A percentile compares a stretch with the other conserved stretches of the same genome.
phyloP scores from a whole-genome alignment of 371 early-diverging fungal genomes.

The Syncephalastrum contaminatum region DNA sequence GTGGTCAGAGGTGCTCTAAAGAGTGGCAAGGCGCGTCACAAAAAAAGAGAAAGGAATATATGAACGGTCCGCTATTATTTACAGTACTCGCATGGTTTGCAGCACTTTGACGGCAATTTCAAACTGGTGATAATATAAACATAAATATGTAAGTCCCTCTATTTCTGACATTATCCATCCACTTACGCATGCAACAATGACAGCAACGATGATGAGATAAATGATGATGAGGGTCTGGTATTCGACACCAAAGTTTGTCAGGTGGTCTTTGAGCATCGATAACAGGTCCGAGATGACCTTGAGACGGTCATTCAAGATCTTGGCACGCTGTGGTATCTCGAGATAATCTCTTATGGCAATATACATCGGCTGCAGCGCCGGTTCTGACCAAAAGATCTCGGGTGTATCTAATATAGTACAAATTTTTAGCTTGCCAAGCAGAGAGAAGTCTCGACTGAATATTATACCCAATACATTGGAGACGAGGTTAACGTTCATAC shows the following conservation, averaged over 20 bases:
- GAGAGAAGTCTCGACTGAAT: neutral
- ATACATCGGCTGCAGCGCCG: conserved; percentile 53
- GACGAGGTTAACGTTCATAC: conserved; percentile 62
- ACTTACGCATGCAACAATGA: conserved; percentile 66
- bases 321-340: conserved; percentile 83
- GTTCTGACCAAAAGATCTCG: conserved; percentile 59
- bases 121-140: conserved; percentile 25
- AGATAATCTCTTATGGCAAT: conserved; percentile 59
- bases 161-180: neutral
- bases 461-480: conserved; percentile 47
- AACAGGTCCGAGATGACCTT: conserved; percentile 79
- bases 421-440: neutral
- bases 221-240: conserved; percentile 70
- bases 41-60: too few species aligned
- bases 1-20: too few species aligned
- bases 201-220: conserved; percentile 57
- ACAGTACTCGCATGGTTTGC: conserved; percentile 36
- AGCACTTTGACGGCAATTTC: conserved; percentile 51
- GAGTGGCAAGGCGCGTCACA: too few species aligned
- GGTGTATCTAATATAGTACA: conserved; percentile 38
- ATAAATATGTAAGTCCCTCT: neutral
- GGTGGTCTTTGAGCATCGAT: conserved; percentile 81
- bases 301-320: conserved; percentile 80
- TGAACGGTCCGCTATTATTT: neutral
- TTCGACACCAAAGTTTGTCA: conserved; percentile 61